A percentile compares a stretch with the other conserved stretches of the same genome.
Conservation (phyloP, 306 rosid genomes). For the Inga oerstediana region DNA sequence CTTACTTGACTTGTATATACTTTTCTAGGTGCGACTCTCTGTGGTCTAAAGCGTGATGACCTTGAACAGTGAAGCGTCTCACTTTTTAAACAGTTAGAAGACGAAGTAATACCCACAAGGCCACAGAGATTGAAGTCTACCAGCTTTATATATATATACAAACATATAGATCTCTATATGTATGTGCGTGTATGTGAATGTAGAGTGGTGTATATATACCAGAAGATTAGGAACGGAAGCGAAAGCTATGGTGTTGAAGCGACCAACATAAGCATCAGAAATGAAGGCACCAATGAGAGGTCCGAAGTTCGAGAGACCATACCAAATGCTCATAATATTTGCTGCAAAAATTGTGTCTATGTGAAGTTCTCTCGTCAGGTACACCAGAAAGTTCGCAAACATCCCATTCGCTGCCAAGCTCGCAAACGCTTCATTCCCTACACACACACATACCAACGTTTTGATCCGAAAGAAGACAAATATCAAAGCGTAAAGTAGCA, state of each 20-base stretch:
- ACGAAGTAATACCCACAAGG: not conserved
- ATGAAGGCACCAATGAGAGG: conserved; percentile 86
- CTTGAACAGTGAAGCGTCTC: not conserved
- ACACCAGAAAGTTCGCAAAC: conserved; percentile 82
- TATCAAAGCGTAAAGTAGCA: too few species aligned
- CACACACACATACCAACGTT: not conserved
- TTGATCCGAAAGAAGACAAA: not conserved
- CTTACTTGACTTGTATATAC: not conserved
- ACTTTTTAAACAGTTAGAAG: not conserved
- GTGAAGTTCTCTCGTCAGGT: conserved; percentile 61
- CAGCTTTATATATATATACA: too few species aligned
- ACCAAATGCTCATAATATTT: conserved; percentile 67
- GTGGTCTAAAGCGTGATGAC: not conserved
- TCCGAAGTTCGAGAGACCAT: conserved; percentile 57
- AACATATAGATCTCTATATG: too few species aligned
- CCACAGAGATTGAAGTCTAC: too few species aligned
- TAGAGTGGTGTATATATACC: conserved; percentile 35
- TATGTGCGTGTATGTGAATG: not conserved
- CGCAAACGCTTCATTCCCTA: conserved; percentile 89
- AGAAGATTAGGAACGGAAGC: conserved; percentile 58
- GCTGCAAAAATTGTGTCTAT: conserved; percentile 72
- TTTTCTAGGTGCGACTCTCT: not conserved
- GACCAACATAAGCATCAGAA: conserved; percentile 77
- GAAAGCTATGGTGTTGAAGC: conserved; percentile 74
- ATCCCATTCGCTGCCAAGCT: conserved; percentile 76